Evolutionary conservation across 495 filamentous ascomycete genomes (phyloP).

Genomic region (Tuber microsphaerosporum): DNA sequence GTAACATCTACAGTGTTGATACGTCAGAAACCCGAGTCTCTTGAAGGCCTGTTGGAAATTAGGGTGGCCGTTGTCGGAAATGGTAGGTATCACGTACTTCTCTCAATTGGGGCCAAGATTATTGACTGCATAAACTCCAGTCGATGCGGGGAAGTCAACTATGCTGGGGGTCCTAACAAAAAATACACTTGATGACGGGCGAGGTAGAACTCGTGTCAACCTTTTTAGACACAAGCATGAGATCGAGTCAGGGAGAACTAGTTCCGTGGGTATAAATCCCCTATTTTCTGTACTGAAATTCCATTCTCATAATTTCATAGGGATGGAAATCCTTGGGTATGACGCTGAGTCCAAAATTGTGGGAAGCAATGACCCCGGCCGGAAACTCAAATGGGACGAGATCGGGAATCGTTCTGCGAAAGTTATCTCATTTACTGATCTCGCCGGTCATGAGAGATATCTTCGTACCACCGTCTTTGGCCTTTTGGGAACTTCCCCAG

Average conservation of each 20-base stretch:
- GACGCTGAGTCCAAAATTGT: conserved; percentile 82
- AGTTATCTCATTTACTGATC: conserved; percentile 92
- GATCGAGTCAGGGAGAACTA: conserved; percentile 87
- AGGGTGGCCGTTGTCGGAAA: conserved; percentile 95
- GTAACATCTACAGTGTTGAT: conserved; percentile 74
- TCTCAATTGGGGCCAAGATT: not conserved
- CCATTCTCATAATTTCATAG: conserved; percentile 26
- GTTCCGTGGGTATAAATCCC: conserved; percentile 72
- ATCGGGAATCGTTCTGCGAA: conserved; percentile 92
- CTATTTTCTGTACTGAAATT: not conserved
- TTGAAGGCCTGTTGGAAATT: conserved; percentile 91
- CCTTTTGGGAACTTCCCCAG: conserved; percentile 85
- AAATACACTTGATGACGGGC: conserved; percentile 87
- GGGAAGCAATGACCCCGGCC: conserved; percentile 67
- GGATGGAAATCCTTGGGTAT: conserved; percentile 89
- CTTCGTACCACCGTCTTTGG: conserved; percentile 95
- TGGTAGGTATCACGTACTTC: conserved; percentile 46
- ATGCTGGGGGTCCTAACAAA: conserved; percentile 96
- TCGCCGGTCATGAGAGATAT: conserved; percentile 93
- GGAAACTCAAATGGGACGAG: conserved; percentile 93
- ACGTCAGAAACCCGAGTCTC: conserved; percentile 60
- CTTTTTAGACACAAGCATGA: conserved; percentile 98
- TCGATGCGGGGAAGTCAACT: conserved; percentile 94
- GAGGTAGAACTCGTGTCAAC: conserved; percentile 89
- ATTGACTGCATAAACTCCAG: conserved; percentile 44